Conservation (phyloP, 306 rosid genomes). For the Acacia confusa region DNA sequence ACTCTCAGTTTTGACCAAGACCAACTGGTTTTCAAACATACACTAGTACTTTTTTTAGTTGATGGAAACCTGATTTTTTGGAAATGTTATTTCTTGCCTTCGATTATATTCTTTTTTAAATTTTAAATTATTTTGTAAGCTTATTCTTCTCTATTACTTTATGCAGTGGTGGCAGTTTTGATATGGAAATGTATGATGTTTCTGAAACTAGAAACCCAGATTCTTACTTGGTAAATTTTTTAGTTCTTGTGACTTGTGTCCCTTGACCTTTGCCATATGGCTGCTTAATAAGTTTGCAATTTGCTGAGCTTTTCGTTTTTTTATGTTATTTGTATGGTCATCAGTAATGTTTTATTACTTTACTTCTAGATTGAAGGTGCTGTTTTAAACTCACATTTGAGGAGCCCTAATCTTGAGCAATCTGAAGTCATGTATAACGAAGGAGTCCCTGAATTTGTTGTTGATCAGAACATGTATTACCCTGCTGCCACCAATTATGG, state of each 20-base stretch:
- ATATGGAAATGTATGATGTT: conserved; percentile 65
- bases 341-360: conserved; percentile 25
- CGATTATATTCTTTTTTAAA: background rate
- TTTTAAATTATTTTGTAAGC: conserved; percentile 5
- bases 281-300: conserved; percentile 9
- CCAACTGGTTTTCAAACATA: background rate
- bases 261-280: conserved; percentile 2
- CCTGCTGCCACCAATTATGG: conserved; percentile 91
- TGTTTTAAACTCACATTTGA: conserved; percentile 55
- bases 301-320: background rate
- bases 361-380: conserved; percentile 59
- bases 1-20: background rate
- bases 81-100: background rate
- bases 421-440: conserved; percentile 69
- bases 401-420: conserved; percentile 59
- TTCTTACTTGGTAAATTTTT: conserved; percentile 51
- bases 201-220: conserved; percentile 51
- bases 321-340: background rate
- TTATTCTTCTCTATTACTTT: conserved; percentile 35
- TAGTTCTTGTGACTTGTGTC: background rate
- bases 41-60: background rate
- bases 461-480: conserved; percentile 84
- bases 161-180: conserved; percentile 67
- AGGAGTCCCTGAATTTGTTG: conserved; percentile 78
- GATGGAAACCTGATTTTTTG: background rate